Evolutionary conservation across 495 filamentous ascomycete genomes (phyloP).

Genomic region (Podospora pseudoanserina): DNA sequence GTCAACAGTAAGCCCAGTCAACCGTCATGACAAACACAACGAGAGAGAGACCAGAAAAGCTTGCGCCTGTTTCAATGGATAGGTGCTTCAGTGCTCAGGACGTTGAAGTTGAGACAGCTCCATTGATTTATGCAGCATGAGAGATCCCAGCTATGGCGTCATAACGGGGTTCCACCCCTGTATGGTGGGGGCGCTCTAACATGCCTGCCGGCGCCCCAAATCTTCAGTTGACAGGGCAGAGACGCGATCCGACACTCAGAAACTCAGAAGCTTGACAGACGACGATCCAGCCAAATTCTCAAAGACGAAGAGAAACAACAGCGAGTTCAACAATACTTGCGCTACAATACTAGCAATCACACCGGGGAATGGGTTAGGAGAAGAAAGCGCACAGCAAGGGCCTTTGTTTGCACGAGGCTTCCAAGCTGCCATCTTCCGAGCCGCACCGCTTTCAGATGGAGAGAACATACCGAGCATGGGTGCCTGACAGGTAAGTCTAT

Average conservation of each 20-base stretch:
- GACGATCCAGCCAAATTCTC: slow-evolving; percentile 1
- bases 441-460: slow-evolving; percentile 22
- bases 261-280: not conserved
- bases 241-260: not conserved
- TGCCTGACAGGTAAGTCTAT: slow-evolving; percentile 22
- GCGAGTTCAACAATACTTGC: not conserved
- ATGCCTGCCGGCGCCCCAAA: slow-evolving; percentile 3
- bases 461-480: slow-evolving; percentile 18
- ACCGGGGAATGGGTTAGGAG: slow-evolving; percentile 12
- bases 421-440: not conserved
- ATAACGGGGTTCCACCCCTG: slow-evolving; percentile 8
- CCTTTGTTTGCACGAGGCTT: slow-evolving; percentile 13
- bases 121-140: not conserved
- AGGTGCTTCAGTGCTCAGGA: not conserved
- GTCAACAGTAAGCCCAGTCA: not conserved
- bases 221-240: slow-evolving; percentile 4
- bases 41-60: not conserved
- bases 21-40: not conserved
- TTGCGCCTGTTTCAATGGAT: not conserved
- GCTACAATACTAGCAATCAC: slow-evolving; percentile 15
- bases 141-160: slow-evolving; percentile 8
- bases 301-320: not conserved
- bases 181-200: slow-evolving; percentile 6
- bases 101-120: not conserved
- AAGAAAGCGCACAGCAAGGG: slow-evolving; percentile 4